These are phyloP conservation scores for Aspergillus diversus DNA, from an alignment of 495 filamentous ascomycete genomes.

Conservation along the genomic window DNA sequence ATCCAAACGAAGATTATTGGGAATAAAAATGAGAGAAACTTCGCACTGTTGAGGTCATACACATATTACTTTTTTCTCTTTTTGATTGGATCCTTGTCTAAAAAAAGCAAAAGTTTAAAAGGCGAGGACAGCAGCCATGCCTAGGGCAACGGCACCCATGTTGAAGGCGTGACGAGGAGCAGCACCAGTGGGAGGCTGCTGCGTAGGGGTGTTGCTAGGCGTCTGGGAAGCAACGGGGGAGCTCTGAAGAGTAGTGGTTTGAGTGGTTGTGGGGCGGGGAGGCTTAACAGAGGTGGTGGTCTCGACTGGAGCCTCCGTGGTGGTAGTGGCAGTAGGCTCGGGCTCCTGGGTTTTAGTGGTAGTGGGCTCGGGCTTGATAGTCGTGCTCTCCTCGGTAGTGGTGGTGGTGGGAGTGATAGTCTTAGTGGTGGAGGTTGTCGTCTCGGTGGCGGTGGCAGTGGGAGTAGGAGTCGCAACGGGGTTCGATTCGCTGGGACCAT, in stretches of 20 bases:
- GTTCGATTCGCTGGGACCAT: neutral
- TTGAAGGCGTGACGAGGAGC: slow-evolving; percentile 50
- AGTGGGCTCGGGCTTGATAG: slow-evolving; percentile 24
- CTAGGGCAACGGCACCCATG: slow-evolving; percentile 51
- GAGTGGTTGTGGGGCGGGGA: slow-evolving; percentile 19
- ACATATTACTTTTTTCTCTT: neutral
- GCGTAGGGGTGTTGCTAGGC: slow-evolving; percentile 31
- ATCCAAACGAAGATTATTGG: slow-evolving; percentile 4
- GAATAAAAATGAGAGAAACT: neutral
- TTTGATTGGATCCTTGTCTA: no score
- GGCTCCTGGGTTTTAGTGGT: slow-evolving; percentile 15
- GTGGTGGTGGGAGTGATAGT: slow-evolving; percentile 23
- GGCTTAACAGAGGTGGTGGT: slow-evolving; percentile 20
- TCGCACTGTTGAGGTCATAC: neutral
- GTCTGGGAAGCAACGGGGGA: slow-evolving; percentile 27
- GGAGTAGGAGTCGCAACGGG: slow-evolving; percentile 20
- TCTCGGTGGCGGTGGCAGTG: slow-evolving; percentile 20
- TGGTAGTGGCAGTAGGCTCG: slow-evolving; percentile 11
- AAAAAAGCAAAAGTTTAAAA: slow-evolving; percentile 34
- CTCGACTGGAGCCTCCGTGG: slow-evolving; percentile 19
- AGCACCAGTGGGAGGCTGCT: slow-evolving; percentile 47
- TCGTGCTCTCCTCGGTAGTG: slow-evolving; percentile 27
- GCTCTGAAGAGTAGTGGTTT: slow-evolving; percentile 29
- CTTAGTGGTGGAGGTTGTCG: slow-evolving; percentile 29
- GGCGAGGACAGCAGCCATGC: slow-evolving; percentile 45